A percentile compares a stretch with the other conserved stretches of the same genome.
Conservation (phyloP, 208 protist species). For the Porcisia deanei region DNA sequence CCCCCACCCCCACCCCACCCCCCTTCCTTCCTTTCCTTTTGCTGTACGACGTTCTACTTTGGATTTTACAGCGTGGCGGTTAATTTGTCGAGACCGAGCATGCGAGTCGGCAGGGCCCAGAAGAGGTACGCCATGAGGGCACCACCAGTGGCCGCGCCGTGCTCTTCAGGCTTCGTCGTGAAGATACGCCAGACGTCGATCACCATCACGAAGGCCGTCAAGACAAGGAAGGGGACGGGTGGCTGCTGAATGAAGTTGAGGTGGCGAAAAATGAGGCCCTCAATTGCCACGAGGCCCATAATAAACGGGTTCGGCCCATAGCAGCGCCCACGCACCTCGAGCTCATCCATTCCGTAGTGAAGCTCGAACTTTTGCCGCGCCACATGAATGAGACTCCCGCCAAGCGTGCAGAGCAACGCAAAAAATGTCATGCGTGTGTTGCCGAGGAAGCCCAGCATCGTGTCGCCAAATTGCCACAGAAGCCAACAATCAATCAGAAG, state of each 20-base stretch:
- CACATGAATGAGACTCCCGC: conserved; percentile 80
- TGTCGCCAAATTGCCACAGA: conserved; percentile 83
- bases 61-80: conserved; percentile 63
- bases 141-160: conserved; percentile 82
- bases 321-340: conserved; percentile 85
- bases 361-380: conserved; percentile 82
- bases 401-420: conserved; percentile 62
- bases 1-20: background rate
- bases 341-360: conserved; percentile 81
- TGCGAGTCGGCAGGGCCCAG: conserved; percentile 83
- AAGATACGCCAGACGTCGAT: conserved; percentile 92
- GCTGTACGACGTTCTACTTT: background rate
- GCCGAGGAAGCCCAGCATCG: conserved; percentile 86
- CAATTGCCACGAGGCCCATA: conserved; percentile 82
- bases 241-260: conserved; percentile 92
- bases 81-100: conserved; percentile 86
- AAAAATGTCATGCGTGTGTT: conserved; percentile 84
- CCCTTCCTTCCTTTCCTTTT: background rate
- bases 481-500: conserved; percentile 88
- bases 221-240: conserved; percentile 87
- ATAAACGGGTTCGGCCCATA: conserved; percentile 90
- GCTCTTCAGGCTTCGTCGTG: conserved; percentile 79
- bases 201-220: conserved; percentile 88
- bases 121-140: conserved; percentile 88
- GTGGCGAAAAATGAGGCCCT: conserved; percentile 89